Conservation (phyloP, 129 eudicot genomes). For the Helianthus tuberosus region DNA sequence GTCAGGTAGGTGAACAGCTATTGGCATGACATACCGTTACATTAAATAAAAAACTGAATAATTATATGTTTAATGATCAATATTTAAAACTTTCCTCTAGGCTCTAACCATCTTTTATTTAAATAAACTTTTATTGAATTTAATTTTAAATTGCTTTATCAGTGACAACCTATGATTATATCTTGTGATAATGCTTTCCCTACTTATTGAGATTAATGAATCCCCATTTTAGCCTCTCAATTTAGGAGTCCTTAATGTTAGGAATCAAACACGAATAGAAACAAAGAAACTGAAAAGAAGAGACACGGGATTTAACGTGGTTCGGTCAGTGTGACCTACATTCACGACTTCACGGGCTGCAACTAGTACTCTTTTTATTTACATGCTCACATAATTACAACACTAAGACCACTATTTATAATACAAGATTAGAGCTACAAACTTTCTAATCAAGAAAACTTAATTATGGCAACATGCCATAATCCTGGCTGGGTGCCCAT, state of each 20-base stretch:
- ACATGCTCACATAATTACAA: too few relatives aligned
- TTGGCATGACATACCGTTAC: background rate
- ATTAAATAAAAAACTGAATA: background rate
- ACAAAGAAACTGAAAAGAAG: too few relatives aligned
- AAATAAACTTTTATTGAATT: background rate
- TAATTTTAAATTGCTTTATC: background rate
- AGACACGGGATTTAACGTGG: too few relatives aligned
- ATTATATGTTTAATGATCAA: background rate
- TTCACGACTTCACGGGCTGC: too few relatives aligned
- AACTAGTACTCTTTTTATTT: too few relatives aligned
- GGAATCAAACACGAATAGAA: too few relatives aligned
- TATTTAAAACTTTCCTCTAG: background rate
- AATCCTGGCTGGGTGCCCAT: too few relatives aligned
- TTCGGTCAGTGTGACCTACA: too few relatives aligned
- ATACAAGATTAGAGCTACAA: too few relatives aligned
- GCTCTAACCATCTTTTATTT: background rate
- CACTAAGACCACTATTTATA: too few relatives aligned
- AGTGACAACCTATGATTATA: background rate
- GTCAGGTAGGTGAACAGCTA: background rate
- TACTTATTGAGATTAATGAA: background rate
- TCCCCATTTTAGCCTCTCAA: constrained; percentile 2
- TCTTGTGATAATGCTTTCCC: constrained; percentile 1
- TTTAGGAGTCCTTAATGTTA: background rate
- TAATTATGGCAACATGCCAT: too few relatives aligned
- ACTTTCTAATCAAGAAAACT: too few relatives aligned